Percentiles rank a stretch among this genome's conserved stretches.
These are phyloP conservation scores for Cyberlindnera nakhonratchasimensis DNA, from an alignment of 805 yeast species.

Conservation along the genomic window DNA sequence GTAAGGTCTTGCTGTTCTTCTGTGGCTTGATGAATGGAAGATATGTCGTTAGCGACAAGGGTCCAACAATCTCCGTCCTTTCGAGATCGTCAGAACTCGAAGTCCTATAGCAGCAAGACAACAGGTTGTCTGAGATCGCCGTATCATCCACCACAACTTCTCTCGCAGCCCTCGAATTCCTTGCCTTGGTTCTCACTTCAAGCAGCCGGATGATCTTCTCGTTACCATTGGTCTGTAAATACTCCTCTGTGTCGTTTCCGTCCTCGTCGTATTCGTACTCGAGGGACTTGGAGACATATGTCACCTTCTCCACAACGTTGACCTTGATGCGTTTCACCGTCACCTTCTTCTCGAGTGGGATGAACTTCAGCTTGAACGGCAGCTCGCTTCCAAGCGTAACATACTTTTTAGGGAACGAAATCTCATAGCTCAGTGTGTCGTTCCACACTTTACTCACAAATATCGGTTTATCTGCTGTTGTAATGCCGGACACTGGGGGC, in stretches of 20 bases:
- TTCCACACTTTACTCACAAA: constrained; percentile 76
- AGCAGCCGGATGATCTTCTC: constrained; percentile 58
- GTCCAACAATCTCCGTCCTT: constrained; percentile 23
- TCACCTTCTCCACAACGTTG: constrained; percentile 62
- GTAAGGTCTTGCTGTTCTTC: constrained; percentile 4
- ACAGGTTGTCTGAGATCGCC: constrained; percentile 57
- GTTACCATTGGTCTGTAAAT: constrained; percentile 15
- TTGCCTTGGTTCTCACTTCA: constrained; percentile 59
- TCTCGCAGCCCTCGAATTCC: constrained; percentile 42
- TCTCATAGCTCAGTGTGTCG: constrained; percentile 64
- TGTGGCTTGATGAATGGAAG: constrained; percentile 24
- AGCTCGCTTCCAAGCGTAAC: constrained; percentile 59
- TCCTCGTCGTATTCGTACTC: constrained; percentile 49
- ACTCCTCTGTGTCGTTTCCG: constrained; percentile 7
- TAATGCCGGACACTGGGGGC: constrained; percentile 37
- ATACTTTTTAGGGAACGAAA: constrained; percentile 67
- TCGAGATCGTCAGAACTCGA: constrained; percentile 24
- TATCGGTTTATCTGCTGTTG: constrained; percentile 61
- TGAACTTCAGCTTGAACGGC: constrained; percentile 59
- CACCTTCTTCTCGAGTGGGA: constrained; percentile 62
- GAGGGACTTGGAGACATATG: constrained; percentile 56
- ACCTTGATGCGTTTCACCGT: constrained; percentile 60
- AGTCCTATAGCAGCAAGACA: constrained; percentile 50
- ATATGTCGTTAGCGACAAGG: constrained; percentile 16
- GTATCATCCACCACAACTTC: constrained; percentile 54